Evolutionary conservation across 495 filamentous ascomycete species (phyloP), one percentile per base, ranked within the genome.

Genomic region (Penicillium samsonianum): DNA sequence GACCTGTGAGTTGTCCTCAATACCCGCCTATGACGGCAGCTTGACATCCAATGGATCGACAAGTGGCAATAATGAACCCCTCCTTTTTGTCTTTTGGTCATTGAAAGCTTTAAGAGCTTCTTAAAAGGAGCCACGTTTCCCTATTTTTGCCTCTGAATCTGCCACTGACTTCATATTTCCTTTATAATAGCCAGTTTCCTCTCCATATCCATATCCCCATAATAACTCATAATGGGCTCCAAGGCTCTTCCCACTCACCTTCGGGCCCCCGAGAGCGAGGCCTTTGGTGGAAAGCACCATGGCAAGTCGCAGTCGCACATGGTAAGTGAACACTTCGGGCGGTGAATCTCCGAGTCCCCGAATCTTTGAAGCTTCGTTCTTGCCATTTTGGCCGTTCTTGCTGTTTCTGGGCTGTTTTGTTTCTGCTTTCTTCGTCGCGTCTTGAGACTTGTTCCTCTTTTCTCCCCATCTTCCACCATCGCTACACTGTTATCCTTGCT

Each of bases 291-390:
- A 57, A 90, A 90, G 76, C 92, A 96, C 69, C 92, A 97, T 75
- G 92, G 91, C 65, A 97, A 97, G 84, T 87, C 91, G 52, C 90
- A 92, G 69, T 95, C 91, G 35, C 92, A 96, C 75, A 90, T 97
- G 89, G 92, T 96, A 77, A 87, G 92, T 90, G 20, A n/a, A n/a
- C 20, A 30, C 47, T 38, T 17, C 33, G 8, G 12, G 9, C 22
- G 40, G 38, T 43, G 25, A 53, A 41, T 33, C 48, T 19, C 48
- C 51, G 25, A 30, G n/a, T 10, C 40, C 22, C 20, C 9, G 45
- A 20, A n/a, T 12, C 50, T 4, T 51, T 10, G 25, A 3, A 48
- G 45, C 28, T 31, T 44, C 19, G 44, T 17, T 26, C 14, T 26
- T 16, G 5, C 20, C 16, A n/a, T 47, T 47, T 47, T n/a, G 7